phyloP scores from a whole-genome alignment of 768 basidiomycete species.

The Collybiopsis confluens region DNA sequence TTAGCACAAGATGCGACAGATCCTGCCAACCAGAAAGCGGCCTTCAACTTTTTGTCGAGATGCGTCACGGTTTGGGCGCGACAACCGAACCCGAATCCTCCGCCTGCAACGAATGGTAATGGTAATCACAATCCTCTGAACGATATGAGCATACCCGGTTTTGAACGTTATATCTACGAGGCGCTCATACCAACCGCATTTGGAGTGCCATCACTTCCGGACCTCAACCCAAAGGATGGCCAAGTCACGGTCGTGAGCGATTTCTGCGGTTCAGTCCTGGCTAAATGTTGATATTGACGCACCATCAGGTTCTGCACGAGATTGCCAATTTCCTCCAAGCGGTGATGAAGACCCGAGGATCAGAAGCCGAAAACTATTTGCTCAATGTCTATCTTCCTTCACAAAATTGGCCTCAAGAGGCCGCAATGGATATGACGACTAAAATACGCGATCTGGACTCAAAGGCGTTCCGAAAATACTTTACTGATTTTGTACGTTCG shows the following conservation, averaged over 20 bases:
- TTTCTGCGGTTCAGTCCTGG: neutral
- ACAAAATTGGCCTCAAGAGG: constrained; percentile 80
- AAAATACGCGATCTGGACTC: constrained; percentile 72
- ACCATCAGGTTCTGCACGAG: constrained; percentile 84
- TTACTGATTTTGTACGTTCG: constrained; percentile 76
- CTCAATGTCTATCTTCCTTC: constrained; percentile 78
- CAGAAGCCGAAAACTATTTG: constrained; percentile 82
- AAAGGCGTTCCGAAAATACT: constrained; percentile 81
- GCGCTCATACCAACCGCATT: constrained; percentile 80
- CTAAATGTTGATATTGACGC: neutral
- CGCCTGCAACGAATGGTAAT: constrained; percentile 29
- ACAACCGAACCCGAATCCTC: constrained; percentile 34
- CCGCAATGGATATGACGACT: constrained; percentile 70
- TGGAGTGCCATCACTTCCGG: constrained; percentile 68
- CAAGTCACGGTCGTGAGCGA: constrained; percentile 73
- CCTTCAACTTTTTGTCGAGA: constrained; percentile 73
- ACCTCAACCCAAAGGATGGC: constrained; percentile 87
- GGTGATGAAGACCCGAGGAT: constrained; percentile 69
- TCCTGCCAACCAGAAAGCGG: constrained; percentile 69
- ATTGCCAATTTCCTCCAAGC: constrained; percentile 82
- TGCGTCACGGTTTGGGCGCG: constrained; percentile 69
- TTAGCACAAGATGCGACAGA: constrained; percentile 78
- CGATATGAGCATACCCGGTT: constrained; percentile 64
- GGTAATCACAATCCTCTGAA: constrained; percentile 16
- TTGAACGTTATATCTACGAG: constrained; percentile 90